A percentile compares a stretch with the other conserved stretches of the same genome.
Evolutionary conservation across 257 asterid genomes (phyloP).

Genomic region (Coffea eugenioides): DNA sequence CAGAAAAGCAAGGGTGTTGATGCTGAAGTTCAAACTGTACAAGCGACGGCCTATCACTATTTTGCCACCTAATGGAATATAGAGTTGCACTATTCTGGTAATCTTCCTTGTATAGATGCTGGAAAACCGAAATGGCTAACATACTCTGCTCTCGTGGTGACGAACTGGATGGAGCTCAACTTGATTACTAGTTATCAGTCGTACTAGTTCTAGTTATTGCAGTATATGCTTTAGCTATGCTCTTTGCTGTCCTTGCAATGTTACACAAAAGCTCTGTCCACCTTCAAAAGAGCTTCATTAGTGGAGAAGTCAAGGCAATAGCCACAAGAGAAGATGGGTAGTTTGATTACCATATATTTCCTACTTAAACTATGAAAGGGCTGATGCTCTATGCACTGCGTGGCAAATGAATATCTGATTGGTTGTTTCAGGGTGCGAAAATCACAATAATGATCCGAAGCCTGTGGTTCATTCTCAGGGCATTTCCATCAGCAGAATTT

Average conservation of each 20-base stretch:
- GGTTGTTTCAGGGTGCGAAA: slow-evolving; percentile 60
- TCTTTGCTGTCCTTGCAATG: slow-evolving; percentile 78
- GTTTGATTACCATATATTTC: slow-evolving; percentile 53
- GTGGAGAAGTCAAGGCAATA: slow-evolving; percentile 90
- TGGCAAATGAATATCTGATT: slow-evolving; percentile 13
- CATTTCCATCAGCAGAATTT: slow-evolving; percentile 52
- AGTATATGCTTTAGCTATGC: slow-evolving; percentile 50
- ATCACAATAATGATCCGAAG: slow-evolving; percentile 70
- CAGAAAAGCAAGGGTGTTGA: slow-evolving; percentile 52
- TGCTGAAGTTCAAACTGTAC: slow-evolving; percentile 52
- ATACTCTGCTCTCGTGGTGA: slow-evolving; percentile 83
- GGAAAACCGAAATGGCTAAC: slow-evolving; percentile 89
- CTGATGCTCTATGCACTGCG: background rate
- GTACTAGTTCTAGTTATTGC: slow-evolving; percentile 5
- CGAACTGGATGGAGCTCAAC: background rate
- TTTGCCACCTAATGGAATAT: slow-evolving; percentile 74
- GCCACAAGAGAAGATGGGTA: slow-evolving; percentile 80
- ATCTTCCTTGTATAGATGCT: slow-evolving; percentile 87
- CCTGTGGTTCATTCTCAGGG: slow-evolving; percentile 80
- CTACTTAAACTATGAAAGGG: background rate
- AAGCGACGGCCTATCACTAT: slow-evolving; percentile 83
- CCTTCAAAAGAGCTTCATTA: slow-evolving; percentile 70
- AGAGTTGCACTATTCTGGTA: slow-evolving; percentile 74
- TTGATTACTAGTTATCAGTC: background rate
- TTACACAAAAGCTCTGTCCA: slow-evolving; percentile 70